Conservation (phyloP, 2,329 filamentous ascomycete species). For the Monosporascus sp. region DNA sequence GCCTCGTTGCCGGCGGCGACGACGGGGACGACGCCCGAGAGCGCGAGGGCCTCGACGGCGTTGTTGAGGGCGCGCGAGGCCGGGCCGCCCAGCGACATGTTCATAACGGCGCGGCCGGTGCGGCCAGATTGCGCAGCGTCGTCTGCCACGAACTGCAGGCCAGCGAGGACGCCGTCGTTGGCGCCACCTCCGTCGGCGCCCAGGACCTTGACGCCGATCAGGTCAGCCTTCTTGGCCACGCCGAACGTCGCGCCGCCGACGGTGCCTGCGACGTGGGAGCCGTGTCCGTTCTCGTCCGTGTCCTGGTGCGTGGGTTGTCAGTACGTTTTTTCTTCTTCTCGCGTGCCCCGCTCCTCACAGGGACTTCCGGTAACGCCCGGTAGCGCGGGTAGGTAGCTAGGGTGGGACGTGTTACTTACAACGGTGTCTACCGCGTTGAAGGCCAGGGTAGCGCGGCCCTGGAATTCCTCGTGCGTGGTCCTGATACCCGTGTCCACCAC, state of each 20-base stretch:
- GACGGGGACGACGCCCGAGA: conserved; percentile 48
- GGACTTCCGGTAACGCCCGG: too few species aligned
- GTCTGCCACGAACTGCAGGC: conserved; percentile 51
- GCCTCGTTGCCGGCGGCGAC: conserved; percentile 58
- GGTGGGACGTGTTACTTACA: not conserved
- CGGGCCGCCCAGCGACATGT: conserved; percentile 56
- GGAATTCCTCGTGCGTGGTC: conserved; percentile 49
- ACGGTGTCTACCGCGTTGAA: conserved; percentile 44
- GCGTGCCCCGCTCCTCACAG: not conserved
- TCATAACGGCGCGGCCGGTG: conserved; percentile 53
- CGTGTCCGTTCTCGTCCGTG: conserved; percentile 56
- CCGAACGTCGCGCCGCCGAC: conserved; percentile 56
- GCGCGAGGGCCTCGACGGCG: conserved; percentile 44
- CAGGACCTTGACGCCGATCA: conserved; percentile 59
- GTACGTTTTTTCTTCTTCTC: conserved; percentile 1
- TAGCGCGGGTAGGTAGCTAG: too few species aligned
- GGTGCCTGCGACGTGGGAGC: conserved; percentile 58
- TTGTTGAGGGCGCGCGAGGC: conserved; percentile 46
- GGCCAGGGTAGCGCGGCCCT: conserved; percentile 47
- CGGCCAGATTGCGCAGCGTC: conserved; percentile 37
- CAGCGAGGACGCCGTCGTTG: conserved; percentile 50
- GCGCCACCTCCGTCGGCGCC: conserved; percentile 41
- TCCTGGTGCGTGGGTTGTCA: conserved; percentile 26
- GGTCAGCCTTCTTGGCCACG: conserved; percentile 51
- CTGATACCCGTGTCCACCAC: conserved; percentile 62